phyloP scores from a whole-genome alignment of 2,329 filamentous ascomycete genomes.

The Purpureocillium takamizusanense region DNA sequence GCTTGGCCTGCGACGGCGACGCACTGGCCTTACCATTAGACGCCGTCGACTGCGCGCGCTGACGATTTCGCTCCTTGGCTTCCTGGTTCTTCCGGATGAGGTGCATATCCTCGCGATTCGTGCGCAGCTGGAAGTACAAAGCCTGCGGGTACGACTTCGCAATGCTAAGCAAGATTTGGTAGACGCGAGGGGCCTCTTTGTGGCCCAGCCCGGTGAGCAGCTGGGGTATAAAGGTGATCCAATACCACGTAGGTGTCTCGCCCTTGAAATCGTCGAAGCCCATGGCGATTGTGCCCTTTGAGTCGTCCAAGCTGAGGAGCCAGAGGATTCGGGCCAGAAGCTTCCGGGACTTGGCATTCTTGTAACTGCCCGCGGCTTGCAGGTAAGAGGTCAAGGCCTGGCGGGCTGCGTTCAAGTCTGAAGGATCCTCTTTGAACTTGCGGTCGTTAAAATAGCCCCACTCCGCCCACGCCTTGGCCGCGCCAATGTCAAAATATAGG shows the following conservation, averaged over 20 bases:
- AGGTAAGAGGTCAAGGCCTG: constrained; percentile 94
- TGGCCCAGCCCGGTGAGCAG: constrained; percentile 84
- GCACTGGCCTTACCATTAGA: constrained; percentile 34
- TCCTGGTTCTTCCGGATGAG: constrained; percentile 85
- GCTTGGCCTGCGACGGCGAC: constrained; percentile 42
- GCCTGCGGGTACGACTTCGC: constrained; percentile 94
- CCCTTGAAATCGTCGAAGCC: constrained; percentile 97
- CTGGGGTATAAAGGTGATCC: constrained; percentile 98
- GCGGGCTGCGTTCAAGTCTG: constrained; percentile 72
- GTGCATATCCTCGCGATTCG: constrained; percentile 87
- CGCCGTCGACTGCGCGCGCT: constrained; percentile 36
- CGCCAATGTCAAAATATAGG: constrained; percentile 87
- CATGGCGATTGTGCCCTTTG: constrained; percentile 70
- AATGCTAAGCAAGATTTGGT: constrained; percentile 82
- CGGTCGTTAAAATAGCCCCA: constrained; percentile 98
- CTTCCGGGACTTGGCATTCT: constrained; percentile 93
- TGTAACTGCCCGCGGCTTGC: constrained; percentile 92
- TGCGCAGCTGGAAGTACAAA: constrained; percentile 90
- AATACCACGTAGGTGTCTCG: constrained; percentile 97
- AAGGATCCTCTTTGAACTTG: constrained; percentile 85
- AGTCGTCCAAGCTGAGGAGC: constrained; percentile 88
- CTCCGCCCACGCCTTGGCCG: constrained; percentile 97
- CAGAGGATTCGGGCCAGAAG: constrained; percentile 88
- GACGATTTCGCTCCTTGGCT: constrained; percentile 55
- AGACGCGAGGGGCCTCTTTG: constrained; percentile 81